Conservation (phyloP, 2,329 filamentous ascomycete genomes). For the Lomentospora prolificans region DNA sequence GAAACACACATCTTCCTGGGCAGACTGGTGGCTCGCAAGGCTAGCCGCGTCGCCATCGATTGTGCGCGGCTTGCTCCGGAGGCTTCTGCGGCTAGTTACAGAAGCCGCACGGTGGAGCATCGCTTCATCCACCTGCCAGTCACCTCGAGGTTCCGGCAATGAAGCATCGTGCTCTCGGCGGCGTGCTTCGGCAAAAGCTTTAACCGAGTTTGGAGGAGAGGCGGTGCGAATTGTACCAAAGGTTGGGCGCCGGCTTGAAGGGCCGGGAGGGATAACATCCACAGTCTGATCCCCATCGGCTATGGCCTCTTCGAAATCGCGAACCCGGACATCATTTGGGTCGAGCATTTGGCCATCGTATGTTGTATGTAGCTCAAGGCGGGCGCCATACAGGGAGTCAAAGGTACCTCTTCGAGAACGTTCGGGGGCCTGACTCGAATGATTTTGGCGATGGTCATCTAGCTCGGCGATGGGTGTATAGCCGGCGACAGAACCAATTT, state of each 20-base stretch:
- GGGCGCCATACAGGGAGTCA: constrained; percentile 54
- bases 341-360: constrained; percentile 17
- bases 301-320: constrained; percentile 82
- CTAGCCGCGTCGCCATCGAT: constrained; percentile 53
- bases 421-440: constrained; percentile 49
- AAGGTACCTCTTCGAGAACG: constrained; percentile 62
- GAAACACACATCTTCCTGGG: constrained; percentile 84
- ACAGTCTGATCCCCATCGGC: constrained; percentile 60
- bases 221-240: constrained; percentile 54
- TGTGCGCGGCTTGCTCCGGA: constrained; percentile 46
- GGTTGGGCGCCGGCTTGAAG: constrained; percentile 43
- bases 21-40: constrained; percentile 56
- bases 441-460: constrained; percentile 74
- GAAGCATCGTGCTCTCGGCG: constrained; percentile 68
- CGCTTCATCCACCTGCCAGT: constrained; percentile 25
- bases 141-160: constrained; percentile 35
- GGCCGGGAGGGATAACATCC: constrained; percentile 30
- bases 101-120: constrained; percentile 64
- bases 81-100: constrained; percentile 52
- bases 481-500: constrained; percentile 47
- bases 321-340: constrained; percentile 38
- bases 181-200: constrained; percentile 87
- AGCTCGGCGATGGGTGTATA: constrained; percentile 72
- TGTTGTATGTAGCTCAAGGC: constrained; percentile 23
- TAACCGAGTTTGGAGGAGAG: constrained; percentile 93